Conservation (phyloP, 257 asterid genomes). For the Solanum clarkiae region DNA sequence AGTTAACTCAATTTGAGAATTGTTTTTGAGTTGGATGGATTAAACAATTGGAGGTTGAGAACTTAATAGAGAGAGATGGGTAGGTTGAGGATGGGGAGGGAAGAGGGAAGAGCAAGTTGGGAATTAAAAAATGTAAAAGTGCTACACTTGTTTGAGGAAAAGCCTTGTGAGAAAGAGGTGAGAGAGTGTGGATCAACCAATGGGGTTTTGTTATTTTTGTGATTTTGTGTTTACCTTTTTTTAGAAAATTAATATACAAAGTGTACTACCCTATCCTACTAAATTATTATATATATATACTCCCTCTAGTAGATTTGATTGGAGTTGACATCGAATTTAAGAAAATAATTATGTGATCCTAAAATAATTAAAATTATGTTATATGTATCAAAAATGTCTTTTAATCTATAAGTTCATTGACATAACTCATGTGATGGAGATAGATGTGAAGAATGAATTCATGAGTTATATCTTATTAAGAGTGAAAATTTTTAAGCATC, state of each 20-base stretch:
- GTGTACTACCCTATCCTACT: background rate
- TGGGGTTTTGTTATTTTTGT: background rate
- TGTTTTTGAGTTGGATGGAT: background rate
- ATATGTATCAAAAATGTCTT: too few species aligned
- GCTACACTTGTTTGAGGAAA: constrained; percentile 10
- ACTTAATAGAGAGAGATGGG: background rate
- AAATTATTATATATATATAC: background rate
- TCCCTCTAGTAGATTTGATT: too few species aligned
- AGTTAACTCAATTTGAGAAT: background rate
- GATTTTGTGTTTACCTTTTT: background rate
- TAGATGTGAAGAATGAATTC: background rate
- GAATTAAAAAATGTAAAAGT: constrained; percentile 5
- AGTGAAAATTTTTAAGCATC: background rate
- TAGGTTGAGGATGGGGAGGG: background rate
- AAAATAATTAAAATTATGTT: too few species aligned
- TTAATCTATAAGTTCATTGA: background rate
- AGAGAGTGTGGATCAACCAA: background rate
- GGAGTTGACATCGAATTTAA: too few species aligned
- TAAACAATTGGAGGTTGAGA: background rate
- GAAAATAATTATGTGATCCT: too few species aligned
- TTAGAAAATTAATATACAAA: background rate
- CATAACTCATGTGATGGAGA: background rate
- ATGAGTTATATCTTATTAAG: background rate
- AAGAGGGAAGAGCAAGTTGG: constrained; percentile 5
- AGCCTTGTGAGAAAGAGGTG: background rate